Conservation (phyloP, 2,329 filamentous ascomycete genomes). For the Pseudophaeomoniella oleicola region DNA sequence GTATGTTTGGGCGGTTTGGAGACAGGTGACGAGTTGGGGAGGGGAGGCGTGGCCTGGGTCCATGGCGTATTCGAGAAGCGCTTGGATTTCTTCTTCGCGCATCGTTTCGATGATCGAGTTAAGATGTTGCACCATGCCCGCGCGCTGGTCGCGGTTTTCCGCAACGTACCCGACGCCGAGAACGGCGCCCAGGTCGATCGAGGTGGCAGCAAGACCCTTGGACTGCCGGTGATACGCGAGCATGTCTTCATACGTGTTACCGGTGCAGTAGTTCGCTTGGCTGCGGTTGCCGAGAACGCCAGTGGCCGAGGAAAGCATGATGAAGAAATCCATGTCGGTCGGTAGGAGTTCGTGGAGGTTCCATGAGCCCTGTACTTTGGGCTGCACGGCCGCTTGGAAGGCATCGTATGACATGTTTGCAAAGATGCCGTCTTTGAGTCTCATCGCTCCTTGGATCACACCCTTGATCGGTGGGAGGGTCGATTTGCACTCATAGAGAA, state of each 20-base stretch:
- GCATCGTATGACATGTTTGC: slow-evolving; percentile 8
- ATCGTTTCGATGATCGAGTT: slow-evolving; percentile 7
- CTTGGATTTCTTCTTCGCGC: slow-evolving; percentile 10
- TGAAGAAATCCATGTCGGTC: slow-evolving; percentile 26
- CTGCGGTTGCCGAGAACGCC: slow-evolving; percentile 18
- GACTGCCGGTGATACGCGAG: neutral
- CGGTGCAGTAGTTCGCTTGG: slow-evolving; percentile 23
- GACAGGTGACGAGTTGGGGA: neutral
- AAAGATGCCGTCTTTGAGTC: slow-evolving; percentile 8
- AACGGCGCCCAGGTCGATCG: neutral
- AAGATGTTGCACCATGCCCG: neutral
- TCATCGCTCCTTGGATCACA: slow-evolving; percentile 11
- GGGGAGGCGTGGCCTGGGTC: slow-evolving; percentile 6
- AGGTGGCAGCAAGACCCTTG: neutral
- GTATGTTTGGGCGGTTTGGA: neutral
- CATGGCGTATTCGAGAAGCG: slow-evolving; percentile 11
- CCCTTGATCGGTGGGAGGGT: slow-evolving; percentile 5
- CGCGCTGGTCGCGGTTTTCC: neutral
- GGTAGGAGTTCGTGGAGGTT: slow-evolving; percentile 14
- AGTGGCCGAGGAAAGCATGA: slow-evolving; percentile 24
- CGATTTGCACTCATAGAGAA: neutral
- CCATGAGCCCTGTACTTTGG: slow-evolving; percentile 11
- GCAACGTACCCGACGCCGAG: neutral
- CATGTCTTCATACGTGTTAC: slow-evolving; percentile 15
- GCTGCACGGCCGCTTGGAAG: slow-evolving; percentile 2